These are phyloP conservation scores for Adiantum capillusveneris DNA, from an alignment of 75 land plant species.

Conservation along the genomic window DNA sequence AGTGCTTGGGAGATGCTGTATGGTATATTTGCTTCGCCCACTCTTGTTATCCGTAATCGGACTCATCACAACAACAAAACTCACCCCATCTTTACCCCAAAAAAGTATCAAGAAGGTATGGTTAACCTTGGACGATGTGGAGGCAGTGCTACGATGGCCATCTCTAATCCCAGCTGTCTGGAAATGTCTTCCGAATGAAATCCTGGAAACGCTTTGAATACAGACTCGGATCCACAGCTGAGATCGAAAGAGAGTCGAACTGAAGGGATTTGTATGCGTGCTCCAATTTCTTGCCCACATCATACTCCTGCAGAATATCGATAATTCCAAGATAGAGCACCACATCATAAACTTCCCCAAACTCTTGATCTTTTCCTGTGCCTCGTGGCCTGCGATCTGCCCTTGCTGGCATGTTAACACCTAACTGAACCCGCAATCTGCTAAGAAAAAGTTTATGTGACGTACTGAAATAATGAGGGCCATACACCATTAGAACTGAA, in stretches of 20 bases:
- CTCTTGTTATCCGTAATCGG: no score
- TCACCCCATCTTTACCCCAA: no score
- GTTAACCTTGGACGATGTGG: no score
- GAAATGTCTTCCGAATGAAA: slow-evolving; percentile 34
- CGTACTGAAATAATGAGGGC: background rate
- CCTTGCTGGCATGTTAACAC: slow-evolving; percentile 39
- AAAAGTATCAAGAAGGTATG: no score
- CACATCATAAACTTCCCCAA: slow-evolving; percentile 38
- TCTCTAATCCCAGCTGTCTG: slow-evolving; percentile 12
- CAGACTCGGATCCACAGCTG: slow-evolving; percentile 42
- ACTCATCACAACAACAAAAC: no score
- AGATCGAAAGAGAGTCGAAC: slow-evolving; percentile 44
- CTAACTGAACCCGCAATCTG: slow-evolving; percentile 33
- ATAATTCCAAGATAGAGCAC: slow-evolving; percentile 52
- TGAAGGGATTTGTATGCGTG: slow-evolving; percentile 59
- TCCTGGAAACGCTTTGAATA: slow-evolving; percentile 50
- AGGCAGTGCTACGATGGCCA: no score
- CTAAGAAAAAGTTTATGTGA: no score
- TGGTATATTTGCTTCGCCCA: no score
- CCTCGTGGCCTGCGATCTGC: slow-evolving; percentile 23
- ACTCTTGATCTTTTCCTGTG: slow-evolving; percentile 14
- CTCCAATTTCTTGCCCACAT: slow-evolving; percentile 38
- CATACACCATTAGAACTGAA: background rate
- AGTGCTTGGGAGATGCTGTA: no score
- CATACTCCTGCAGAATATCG: slow-evolving; percentile 49